Evolutionary conservation across 805 yeast species (phyloP), one percentile per base, ranked within the genome.

Genomic region (Saccharomycopsis javanensis): DNA sequence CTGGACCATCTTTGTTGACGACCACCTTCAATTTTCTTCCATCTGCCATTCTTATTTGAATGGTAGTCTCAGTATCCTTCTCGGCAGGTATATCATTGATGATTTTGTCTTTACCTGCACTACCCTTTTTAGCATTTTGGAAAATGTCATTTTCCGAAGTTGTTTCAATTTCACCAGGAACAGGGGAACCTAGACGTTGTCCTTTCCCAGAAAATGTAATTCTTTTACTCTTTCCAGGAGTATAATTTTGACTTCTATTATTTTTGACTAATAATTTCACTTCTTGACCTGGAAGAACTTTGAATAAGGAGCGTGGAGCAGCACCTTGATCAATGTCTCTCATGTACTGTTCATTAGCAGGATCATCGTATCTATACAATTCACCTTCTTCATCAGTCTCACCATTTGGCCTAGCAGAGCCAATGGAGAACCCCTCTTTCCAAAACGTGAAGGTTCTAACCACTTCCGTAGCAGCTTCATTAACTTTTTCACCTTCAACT

Each of bases 401-500:
- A 42, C 48, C 48, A 42, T 42, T 42, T 23, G 28, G 48, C 11
- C 23, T 42, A 23, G 48, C 48, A 7, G 48, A 20, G 15, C 48
- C 48, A 27, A 94, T 90, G 61, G 89, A 88, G 71, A 94, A 94
- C 1, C 99, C 99, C 66, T 94, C 92, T 64, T 83, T 85, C 99
- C 99, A 94, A 69, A 94, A 92, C 0, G 96, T 88, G 61, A 94
- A 85, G 48, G 86, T 86, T 66, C 98, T 79, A 16, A 79, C 77
- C 4, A 85, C 96, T 58, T 81, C 83, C 42, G 72, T 75, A 28
- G 67, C 64, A 10, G 65, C 60, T 6, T 61, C 55, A 1, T 65
- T 64, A 16, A 56, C 59, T 1, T 75, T 69, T 60, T 75, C 77
- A 6, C 68, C 68, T 25, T 69, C 72, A n/a, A 71, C 65, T 2